Evolutionary conservation across 2,329 filamentous ascomycete genomes (phyloP).

Genomic region (Beauveria rudraprayagi): DNA sequence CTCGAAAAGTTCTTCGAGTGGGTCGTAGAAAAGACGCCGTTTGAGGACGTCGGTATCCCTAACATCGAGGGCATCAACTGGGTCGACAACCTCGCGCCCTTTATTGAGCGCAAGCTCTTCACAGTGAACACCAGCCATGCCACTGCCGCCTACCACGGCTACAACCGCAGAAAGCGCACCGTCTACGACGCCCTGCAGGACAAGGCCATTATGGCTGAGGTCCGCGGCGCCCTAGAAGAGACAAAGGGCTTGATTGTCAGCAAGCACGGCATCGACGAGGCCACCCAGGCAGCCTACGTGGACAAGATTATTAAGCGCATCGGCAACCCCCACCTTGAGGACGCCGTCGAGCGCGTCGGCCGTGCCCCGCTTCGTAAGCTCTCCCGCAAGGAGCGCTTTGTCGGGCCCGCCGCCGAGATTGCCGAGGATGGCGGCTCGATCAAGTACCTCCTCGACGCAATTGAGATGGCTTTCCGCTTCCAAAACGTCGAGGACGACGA

Average conservation of each 20-base stretch:
- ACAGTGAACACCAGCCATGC: constrained; percentile 98
- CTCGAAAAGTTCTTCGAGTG: constrained; percentile 99
- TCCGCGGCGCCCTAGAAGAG: constrained; percentile 73
- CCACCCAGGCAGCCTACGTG: constrained; percentile 80
- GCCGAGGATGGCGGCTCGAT: constrained; percentile 71
- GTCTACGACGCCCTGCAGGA: constrained; percentile 86
- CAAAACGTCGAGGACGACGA: constrained; percentile 89
- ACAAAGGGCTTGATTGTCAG: constrained; percentile 77
- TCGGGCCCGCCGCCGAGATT: constrained; percentile 83
- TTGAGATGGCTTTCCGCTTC: constrained; percentile 92
- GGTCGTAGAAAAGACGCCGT: constrained; percentile 86
- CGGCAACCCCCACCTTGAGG: constrained; percentile 86
- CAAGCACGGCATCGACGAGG: constrained; percentile 71
- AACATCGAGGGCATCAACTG: constrained; percentile 84
- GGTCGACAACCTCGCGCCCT: constrained; percentile 84
- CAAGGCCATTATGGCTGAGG: constrained; percentile 67
- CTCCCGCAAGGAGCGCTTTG: constrained; percentile 89
- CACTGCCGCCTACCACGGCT: constrained; percentile 90
- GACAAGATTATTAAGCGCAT: constrained; percentile 89
- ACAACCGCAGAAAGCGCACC: constrained; percentile 75
- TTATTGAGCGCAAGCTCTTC: constrained; percentile 98
- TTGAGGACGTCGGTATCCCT: constrained; percentile 57
- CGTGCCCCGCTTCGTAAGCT: constrained; percentile 92
- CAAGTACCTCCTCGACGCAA: constrained; percentile 66
- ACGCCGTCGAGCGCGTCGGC: constrained; percentile 89